Percentiles rank a stretch among this genome's conserved stretches.
These are phyloP conservation scores for Cetraspora pellucida DNA, from an alignment of 192 early-diverging fungal species.

Conservation along the genomic window DNA sequence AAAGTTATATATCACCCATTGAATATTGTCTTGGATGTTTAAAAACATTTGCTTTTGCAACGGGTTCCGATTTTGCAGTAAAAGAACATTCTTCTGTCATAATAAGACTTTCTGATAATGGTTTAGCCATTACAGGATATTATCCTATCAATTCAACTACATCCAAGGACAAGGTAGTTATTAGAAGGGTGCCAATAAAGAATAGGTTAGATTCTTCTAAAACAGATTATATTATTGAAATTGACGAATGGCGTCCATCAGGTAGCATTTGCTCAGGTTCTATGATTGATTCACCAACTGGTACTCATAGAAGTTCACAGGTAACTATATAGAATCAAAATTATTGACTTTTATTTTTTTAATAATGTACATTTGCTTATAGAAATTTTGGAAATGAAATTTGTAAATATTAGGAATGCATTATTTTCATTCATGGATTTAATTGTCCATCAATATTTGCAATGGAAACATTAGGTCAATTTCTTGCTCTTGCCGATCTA, in stretches of 20 bases:
- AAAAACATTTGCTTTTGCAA: not conserved
- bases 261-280: constrained; percentile 24
- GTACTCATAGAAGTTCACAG: constrained; percentile 5
- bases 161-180: not conserved
- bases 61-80: not conserved
- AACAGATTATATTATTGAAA: not conserved
- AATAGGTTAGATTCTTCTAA: not conserved
- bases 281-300: constrained; percentile 23
- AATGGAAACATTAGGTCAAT: constrained; percentile 42
- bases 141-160: not conserved
- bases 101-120: not conserved
- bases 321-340: not conserved
- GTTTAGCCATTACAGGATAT: constrained; percentile 3
- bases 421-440: constrained; percentile 46
- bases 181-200: constrained; percentile 5
- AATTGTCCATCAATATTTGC: constrained; percentile 45
- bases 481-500: constrained; percentile 43
- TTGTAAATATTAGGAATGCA: constrained; percentile 39
- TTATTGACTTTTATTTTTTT: not conserved
- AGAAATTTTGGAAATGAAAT: not conserved
- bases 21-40: not conserved
- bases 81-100: not conserved
- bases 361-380: too few species aligned
- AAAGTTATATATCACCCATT: not conserved
- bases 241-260: constrained; percentile 34